These are phyloP conservation scores for Acanthochlamys bracteata DNA, from an alignment of 106 monocot species.

Conservation along the genomic window DNA sequence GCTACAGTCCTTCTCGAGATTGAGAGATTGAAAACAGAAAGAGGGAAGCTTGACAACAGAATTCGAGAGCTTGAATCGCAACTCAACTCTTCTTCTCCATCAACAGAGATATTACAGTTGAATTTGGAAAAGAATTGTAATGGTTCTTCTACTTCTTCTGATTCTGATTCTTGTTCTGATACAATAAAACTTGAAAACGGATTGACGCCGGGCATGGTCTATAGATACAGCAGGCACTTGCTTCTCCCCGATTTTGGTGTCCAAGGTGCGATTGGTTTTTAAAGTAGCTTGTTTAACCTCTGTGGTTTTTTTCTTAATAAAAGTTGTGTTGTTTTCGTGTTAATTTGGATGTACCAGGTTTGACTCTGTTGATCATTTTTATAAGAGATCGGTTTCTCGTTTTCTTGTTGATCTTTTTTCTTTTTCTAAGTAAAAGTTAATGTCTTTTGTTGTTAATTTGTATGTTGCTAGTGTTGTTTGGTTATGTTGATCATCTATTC, in stretches of 20 bases:
- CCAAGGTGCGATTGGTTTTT: constrained; percentile 25
- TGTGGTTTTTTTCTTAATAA: no score
- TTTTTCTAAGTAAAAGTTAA: not conserved
- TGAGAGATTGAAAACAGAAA: constrained; percentile 52
- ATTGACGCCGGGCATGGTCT: constrained; percentile 64
- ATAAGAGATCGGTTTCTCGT: no score
- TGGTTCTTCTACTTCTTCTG: no score
- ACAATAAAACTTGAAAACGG: constrained; percentile 13
- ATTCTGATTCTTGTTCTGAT: no score
- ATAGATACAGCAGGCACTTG: constrained; percentile 87
- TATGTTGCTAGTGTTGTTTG: no score
- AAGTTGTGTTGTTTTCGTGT: not conserved
- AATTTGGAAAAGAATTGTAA: no score
- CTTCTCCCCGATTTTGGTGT: constrained; percentile 88
- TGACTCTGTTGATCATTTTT: not conserved
- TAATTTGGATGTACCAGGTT: not conserved
- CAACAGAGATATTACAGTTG: no score
- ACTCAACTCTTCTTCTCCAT: no score
- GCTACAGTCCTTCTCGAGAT: constrained; percentile 24
- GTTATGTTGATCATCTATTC: no score
- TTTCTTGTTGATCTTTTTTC: not conserved
- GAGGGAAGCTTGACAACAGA: constrained; percentile 42
- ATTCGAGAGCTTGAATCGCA: no score
- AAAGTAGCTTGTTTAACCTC: not conserved
- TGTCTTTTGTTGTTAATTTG: no score